phyloP scores from a whole-genome alignment of 805 yeast genomes.

The Starmerella riodocensis region DNA sequence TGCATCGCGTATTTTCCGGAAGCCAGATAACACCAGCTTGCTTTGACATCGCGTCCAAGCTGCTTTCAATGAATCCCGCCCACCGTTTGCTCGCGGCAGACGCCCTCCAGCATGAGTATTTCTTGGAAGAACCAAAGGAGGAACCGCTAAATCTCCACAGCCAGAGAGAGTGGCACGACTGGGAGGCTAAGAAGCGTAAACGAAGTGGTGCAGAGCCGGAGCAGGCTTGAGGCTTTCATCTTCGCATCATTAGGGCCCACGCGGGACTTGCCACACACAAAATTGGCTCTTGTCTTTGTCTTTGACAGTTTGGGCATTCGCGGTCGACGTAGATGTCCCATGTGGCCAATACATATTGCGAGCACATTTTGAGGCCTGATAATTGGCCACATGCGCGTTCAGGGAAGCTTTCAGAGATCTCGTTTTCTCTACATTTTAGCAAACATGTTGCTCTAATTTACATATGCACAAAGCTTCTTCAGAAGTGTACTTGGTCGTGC shows the following conservation, averaged over 20 bases:
- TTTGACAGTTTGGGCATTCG: no score
- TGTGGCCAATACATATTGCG: no score
- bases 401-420: no score
- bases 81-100: constrained; percentile 52
- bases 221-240: no score
- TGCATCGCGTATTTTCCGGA: constrained; percentile 33
- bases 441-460: no score
- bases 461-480: neutral
- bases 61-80: constrained; percentile 57
- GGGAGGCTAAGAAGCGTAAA: constrained; percentile 73
- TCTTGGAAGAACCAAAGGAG: constrained; percentile 53
- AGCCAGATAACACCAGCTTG: constrained; percentile 32
- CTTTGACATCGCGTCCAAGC: constrained; percentile 48
- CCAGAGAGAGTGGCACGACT: constrained; percentile 92
- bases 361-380: no score
- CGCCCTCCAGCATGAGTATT: constrained; percentile 62
- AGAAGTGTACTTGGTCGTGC: neutral
- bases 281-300: no score
- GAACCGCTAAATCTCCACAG: constrained; percentile 45
- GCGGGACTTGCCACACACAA: no score
- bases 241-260: no score
- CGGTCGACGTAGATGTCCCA: no score
- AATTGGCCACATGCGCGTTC: no score
- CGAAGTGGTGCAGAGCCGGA: constrained; percentile 2
- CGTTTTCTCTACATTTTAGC: no score